Percentiles rank a stretch among this genome's conserved stretches.
Evolutionary conservation across 768 basidiomycete species (phyloP).

Genomic region (Dendrothele bispora): DNA sequence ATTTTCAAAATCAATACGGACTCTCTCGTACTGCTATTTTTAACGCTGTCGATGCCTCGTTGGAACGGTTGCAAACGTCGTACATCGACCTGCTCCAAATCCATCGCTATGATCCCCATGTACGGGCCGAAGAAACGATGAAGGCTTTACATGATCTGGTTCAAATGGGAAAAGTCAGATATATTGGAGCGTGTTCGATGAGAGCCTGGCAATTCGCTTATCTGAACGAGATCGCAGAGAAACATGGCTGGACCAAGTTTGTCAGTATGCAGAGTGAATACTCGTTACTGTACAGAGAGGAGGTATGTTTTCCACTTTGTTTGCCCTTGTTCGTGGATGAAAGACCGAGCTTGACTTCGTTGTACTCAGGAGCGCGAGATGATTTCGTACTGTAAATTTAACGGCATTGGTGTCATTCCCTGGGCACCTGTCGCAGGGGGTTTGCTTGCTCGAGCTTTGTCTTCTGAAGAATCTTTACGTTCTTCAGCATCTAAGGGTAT

Average conservation of each 20-base stretch:
- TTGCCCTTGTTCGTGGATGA: too few species aligned
- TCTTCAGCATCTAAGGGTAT: neutral
- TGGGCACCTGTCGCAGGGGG: conserved; percentile 37
- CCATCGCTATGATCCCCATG: conserved; percentile 31
- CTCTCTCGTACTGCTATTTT: conserved; percentile 24
- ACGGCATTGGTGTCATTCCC: conserved; percentile 39
- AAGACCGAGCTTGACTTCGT: neutral
- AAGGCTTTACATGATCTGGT: conserved; percentile 41
- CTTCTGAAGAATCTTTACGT: neutral
- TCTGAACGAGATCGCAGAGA: conserved; percentile 36
- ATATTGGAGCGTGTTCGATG: conserved; percentile 32
- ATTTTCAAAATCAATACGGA: conserved; percentile 21
- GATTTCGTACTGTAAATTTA: conserved; percentile 25
- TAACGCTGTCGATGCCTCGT: conserved; percentile 9
- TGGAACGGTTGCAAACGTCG: conserved; percentile 17
- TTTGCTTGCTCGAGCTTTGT: neutral
- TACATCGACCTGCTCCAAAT: conserved; percentile 35
- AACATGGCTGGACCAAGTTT: conserved; percentile 45
- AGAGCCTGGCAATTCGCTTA: conserved; percentile 38
- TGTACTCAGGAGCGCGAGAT: conserved; percentile 34
- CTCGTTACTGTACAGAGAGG: conserved; percentile 47
- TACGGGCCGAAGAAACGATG: conserved; percentile 37
- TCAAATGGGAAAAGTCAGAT: conserved; percentile 36
- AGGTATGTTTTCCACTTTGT: conserved; percentile 15
- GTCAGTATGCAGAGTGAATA: conserved; percentile 52